Evolutionary conservation across 1,284 basidiomycete genomes (phyloP), one percentile per base, ranked within the genome.

Genomic region (Ganoderma resinaceum): DNA sequence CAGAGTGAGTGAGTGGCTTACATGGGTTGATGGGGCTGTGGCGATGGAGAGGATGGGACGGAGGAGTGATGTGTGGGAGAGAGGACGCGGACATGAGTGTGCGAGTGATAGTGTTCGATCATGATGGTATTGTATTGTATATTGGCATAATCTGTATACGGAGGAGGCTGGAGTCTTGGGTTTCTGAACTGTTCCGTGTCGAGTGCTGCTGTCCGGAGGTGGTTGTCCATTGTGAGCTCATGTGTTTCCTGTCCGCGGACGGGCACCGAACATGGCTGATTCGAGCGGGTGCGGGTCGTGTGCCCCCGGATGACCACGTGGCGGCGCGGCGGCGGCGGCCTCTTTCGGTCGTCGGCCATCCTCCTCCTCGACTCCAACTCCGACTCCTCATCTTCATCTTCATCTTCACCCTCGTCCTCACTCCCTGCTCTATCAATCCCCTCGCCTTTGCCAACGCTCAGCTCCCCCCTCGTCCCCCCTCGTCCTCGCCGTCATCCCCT

Each of bases 101-200:
- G 55, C 35, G 33, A 58, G 33, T 58, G 37, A n/a, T 58, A 20
- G 55, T 12, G 33, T 29, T 60, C 23, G 16, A 62, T 46, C 42
- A 23, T 46, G 58, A 23, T 46, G 58, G 23, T 60, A 62, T 31
- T 26, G 16, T 62, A 62, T 6, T 62, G 61, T 62, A 62, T n/a
- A 43, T 46, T 62, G 43, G 61, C 42, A 35, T 62, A 62, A 62
- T 62, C 61, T 20, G 40, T 33, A n/a, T n/a, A 18, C 26, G 49
- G 49, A 52, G 14, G 49, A 55, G 29, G 18, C 23, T 29, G 8
- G 20, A 46, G 43, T 23, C 6, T 42, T 46, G 8, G 20, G 43
- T 6, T 46, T 2, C 18, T 46, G n/a, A 23, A 7, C n/a, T 23
- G 43, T 31, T 14, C 14, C 7, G 29, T 55, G 29, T 8, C 8